Evolutionary conservation across 352 stramenopile species (phyloP).

Genomic region (Salisapilia sapeloensis): DNA sequence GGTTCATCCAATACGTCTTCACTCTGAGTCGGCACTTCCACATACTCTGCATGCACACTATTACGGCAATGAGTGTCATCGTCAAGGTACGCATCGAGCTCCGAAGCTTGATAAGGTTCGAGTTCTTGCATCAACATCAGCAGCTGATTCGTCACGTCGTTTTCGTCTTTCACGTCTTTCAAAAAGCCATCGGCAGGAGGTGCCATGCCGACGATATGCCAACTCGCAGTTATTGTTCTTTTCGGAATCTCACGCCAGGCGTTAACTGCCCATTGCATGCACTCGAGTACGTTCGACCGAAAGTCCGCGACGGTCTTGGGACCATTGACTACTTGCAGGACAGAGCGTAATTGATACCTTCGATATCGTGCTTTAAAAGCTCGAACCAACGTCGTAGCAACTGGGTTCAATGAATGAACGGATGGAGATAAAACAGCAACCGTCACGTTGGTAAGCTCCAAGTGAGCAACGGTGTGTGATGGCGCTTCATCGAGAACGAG

Average conservation of each 20-base stretch:
- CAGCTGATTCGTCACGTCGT: conserved; percentile 46
- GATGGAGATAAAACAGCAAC: conserved; percentile 38
- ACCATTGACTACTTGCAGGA: conserved; percentile 32
- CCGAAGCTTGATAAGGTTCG: too few species aligned
- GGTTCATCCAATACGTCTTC: too few species aligned
- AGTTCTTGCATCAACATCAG: conserved; percentile 33
- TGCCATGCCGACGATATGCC: conserved; percentile 36
- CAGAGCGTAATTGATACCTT: conserved; percentile 45
- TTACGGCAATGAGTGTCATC: conserved; percentile 53
- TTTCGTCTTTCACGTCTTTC: conserved; percentile 35
- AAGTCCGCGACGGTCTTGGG: conserved; percentile 31
- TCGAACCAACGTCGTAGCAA: conserved; percentile 32
- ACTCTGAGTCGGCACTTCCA: too few species aligned
- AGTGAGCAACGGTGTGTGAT: conserved; percentile 53
- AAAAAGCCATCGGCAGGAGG: conserved; percentile 20
- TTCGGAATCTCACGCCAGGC: conserved; percentile 60
- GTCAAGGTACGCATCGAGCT: conserved; percentile 50
- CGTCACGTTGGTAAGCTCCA: conserved; percentile 63
- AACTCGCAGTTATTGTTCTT: conserved; percentile 49
- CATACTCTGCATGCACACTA: conserved; percentile 67
- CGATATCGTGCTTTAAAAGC: conserved; percentile 68
- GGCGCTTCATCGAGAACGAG: conserved; percentile 63
- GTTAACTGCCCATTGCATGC: conserved; percentile 56
- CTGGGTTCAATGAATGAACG: conserved; percentile 35
- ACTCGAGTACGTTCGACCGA: conserved; percentile 44